Conservation (phyloP, 1,284 basidiomycete genomes). For the Microbotryomycetes sp. region DNA sequence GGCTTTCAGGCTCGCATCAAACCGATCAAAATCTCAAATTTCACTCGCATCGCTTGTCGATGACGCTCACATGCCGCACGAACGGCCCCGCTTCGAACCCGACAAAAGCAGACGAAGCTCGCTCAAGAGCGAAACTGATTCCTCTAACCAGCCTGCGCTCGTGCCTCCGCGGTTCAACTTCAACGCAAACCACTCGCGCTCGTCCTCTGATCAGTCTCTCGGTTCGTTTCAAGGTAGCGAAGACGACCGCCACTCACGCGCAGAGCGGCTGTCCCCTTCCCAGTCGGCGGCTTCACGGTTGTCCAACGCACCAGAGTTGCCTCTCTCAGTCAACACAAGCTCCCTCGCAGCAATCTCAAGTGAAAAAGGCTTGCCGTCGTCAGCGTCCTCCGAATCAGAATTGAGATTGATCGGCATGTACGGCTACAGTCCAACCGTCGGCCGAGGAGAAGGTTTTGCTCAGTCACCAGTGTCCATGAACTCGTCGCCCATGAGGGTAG, state of each 20-base stretch:
- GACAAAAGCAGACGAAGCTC: constrained; percentile 52
- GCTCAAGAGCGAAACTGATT: constrained; percentile 49
- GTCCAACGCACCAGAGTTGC: background rate
- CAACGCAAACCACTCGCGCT: constrained; percentile 10
- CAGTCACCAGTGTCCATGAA: background rate
- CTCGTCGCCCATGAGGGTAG: background rate
- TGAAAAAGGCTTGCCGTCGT: background rate
- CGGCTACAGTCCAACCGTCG: background rate
- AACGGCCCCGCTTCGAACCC: constrained; percentile 25
- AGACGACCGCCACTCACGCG: background rate
- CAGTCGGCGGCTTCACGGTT: background rate
- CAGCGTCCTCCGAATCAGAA: constrained; percentile 18
- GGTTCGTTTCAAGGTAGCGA: background rate
- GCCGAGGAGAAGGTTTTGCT: no score
- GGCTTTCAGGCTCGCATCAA: constrained; percentile 23
- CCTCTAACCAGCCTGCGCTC: background rate
- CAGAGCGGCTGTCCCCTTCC: background rate
- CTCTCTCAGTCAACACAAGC: background rate
- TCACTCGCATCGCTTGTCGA: constrained; percentile 17
- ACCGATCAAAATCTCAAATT: constrained; percentile 14
- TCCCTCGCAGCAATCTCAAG: background rate
- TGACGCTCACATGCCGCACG: background rate
- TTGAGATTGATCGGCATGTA: constrained; percentile 24
- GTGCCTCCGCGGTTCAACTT: constrained; percentile 16
- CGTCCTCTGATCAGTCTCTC: constrained; percentile 10